Percentiles rank a stretch among this genome's conserved stretches.
Conservation (phyloP, 768 basidiomycete species). For the Galerina sulciceps region DNA sequence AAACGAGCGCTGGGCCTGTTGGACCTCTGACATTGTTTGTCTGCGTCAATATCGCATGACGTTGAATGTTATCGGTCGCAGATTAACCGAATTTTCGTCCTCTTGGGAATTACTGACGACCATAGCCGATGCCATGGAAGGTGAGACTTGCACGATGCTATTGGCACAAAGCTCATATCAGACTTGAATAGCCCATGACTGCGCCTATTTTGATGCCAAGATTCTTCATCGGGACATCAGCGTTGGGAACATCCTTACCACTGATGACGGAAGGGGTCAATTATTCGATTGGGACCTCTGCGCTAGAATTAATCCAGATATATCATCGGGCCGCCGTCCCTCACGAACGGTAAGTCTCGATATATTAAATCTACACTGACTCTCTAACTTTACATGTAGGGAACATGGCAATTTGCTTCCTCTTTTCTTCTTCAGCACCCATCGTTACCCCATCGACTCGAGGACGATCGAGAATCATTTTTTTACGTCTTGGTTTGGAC, state of each 20-base stretch:
- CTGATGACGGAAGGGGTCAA: constrained; percentile 16
- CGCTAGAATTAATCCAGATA: not conserved
- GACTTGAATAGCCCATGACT: constrained; percentile 22
- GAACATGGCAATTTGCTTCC: constrained; percentile 38
- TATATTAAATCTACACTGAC: not conserved
- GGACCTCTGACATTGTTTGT: not conserved
- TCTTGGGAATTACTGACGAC: constrained; percentile 15
- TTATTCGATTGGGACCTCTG: constrained; percentile 30
- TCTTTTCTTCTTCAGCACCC: constrained; percentile 14
- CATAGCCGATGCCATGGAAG: constrained; percentile 21
- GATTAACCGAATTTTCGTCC: constrained; percentile 1
- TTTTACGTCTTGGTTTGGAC: constrained; percentile 13
- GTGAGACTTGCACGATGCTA: constrained; percentile 1
- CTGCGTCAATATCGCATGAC: constrained; percentile 10
- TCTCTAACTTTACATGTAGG: constrained; percentile 19
- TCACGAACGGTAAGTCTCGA: constrained; percentile 17
- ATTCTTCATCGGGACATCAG: constrained; percentile 33
- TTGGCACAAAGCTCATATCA: not conserved
- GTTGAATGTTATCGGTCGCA: constrained; percentile 1
- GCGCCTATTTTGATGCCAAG: constrained; percentile 12
- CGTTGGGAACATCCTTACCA: constrained; percentile 26
- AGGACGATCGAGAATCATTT: constrained; percentile 36
- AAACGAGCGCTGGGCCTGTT: not conserved
- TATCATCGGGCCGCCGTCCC: not conserved
- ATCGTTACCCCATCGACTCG: constrained; percentile 18